phyloP scores from a whole-genome alignment of 441 rosid species.

The Arabidopsis hybrid region DNA sequence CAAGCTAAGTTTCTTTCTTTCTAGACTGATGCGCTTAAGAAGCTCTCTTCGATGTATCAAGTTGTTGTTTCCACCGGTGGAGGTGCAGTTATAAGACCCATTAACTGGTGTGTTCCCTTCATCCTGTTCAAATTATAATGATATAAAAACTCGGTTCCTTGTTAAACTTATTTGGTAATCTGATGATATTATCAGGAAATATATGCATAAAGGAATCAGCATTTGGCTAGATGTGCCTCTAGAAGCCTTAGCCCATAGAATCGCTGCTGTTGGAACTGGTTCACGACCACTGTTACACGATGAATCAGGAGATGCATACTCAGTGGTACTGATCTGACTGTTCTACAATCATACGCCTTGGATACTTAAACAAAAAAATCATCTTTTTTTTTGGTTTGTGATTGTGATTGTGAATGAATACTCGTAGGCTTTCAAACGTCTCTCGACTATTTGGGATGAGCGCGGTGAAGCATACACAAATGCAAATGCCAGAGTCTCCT shows the following conservation, averaged over 20 bases:
- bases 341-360: conserved; percentile 17
- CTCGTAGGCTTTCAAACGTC: conserved; percentile 66
- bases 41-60: conserved; percentile 56
- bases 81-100: conserved; percentile 76
- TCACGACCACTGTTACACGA: conserved; percentile 89
- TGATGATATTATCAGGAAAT: conserved; percentile 54
- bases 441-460: conserved; percentile 68
- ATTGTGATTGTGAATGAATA: background rate
- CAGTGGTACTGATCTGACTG: conserved; percentile 51
- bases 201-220: conserved; percentile 80
- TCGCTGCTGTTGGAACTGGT: conserved; percentile 85
- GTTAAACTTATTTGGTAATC: background rate
- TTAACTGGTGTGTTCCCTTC: conserved; percentile 65
- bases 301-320: conserved; percentile 75
- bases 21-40: conserved; percentile 71
- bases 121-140: background rate
- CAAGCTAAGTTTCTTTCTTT: conserved; percentile 16
- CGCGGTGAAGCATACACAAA: conserved; percentile 69
- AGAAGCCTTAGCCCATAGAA: conserved; percentile 87
- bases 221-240: conserved; percentile 95
- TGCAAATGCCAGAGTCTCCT: conserved; percentile 75
- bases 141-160: background rate
- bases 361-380: background rate
- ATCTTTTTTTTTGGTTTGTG: background rate
- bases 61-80: conserved; percentile 96